Conservation (phyloP, 2,329 filamentous ascomycete genomes). For the Piedraia hortae region DNA sequence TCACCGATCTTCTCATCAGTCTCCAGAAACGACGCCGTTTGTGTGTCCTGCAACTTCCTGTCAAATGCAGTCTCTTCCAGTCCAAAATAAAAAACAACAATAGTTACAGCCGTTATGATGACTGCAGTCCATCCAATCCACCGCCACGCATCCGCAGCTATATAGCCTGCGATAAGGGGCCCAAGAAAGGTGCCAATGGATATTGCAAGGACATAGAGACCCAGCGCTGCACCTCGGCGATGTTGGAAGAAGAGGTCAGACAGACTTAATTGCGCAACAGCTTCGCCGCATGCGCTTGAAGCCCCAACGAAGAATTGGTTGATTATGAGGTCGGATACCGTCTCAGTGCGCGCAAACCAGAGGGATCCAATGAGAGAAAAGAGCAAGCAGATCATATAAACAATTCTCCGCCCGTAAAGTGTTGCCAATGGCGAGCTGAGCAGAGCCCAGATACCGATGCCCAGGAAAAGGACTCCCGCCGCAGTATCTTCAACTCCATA, state of each 20-base stretch:
- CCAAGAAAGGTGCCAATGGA: constrained; percentile 29
- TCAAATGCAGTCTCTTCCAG: constrained; percentile 27
- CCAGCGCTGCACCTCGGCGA: constrained; percentile 25
- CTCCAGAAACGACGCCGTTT: background rate
- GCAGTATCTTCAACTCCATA: constrained; percentile 27
- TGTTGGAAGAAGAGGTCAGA: constrained; percentile 31
- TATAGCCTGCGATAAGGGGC: constrained; percentile 25
- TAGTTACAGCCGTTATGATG: constrained; percentile 21
- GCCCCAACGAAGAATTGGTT: constrained; percentile 30
- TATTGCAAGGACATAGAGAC: constrained; percentile 27
- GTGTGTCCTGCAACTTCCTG: constrained; percentile 6
- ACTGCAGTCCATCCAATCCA: constrained; percentile 27
- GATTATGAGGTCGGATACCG: constrained; percentile 22
- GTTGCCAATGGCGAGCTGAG: constrained; percentile 25
- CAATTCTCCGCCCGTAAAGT: constrained; percentile 26
- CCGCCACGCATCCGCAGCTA: constrained; percentile 22
- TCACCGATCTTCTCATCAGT: constrained; percentile 2
- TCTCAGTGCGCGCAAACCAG: constrained; percentile 24
- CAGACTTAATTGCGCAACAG: constrained; percentile 28
- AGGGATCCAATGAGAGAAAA: constrained; percentile 24
- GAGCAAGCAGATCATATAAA: constrained; percentile 26
- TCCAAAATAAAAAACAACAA: constrained; percentile 23
- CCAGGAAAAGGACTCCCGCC: constrained; percentile 28
- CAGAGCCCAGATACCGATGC: constrained; percentile 28
- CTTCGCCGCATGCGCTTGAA: constrained; percentile 28